Evolutionary conservation across 148 eudicot species (phyloP).

Genomic region (Drosera capensis): DNA sequence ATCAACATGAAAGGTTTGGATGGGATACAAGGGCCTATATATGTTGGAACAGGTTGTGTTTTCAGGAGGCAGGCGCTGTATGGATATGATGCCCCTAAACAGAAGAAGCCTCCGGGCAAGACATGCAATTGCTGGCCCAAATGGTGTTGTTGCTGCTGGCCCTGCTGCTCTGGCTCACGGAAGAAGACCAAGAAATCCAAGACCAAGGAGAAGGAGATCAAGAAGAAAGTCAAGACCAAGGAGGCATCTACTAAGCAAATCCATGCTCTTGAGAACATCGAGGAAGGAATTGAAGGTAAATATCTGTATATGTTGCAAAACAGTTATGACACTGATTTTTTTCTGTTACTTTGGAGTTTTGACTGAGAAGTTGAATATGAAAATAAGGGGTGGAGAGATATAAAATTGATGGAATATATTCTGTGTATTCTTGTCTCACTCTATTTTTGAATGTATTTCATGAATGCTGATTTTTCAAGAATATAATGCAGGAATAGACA

Average conservation of each 20-base stretch:
- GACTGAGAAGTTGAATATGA: too few species aligned
- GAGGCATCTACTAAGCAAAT: slow-evolving; percentile 57
- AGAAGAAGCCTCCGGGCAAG: slow-evolving; percentile 61
- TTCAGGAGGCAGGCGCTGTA: slow-evolving; percentile 84
- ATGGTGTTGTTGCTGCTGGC: slow-evolving; percentile 50
- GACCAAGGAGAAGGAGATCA: slow-evolving; percentile 32
- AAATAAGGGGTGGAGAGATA: too few species aligned
- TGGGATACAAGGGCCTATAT: slow-evolving; percentile 88
- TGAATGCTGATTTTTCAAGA: background rate
- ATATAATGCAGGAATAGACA: slow-evolving; percentile 44
- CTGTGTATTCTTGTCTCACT: background rate
- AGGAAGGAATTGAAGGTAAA: slow-evolving; percentile 94
- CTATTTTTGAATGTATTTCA: background rate
- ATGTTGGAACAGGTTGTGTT: slow-evolving; percentile 79
- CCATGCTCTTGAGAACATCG: slow-evolving; percentile 86
- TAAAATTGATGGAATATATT: too few species aligned
- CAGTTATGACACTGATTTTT: background rate
- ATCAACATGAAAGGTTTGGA: slow-evolving; percentile 88
- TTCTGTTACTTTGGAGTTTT: too few species aligned
- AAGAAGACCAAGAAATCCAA: slow-evolving; percentile 52
- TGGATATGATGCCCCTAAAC: slow-evolving; percentile 70
- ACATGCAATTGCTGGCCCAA: slow-evolving; percentile 82
- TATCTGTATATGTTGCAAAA: background rate
- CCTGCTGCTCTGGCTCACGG: slow-evolving; percentile 23
- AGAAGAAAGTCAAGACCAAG: slow-evolving; percentile 47